Base-by-base conservation (phyloP, 2,329 filamentous ascomycete genomes). In the Penicillium sp. region DNA sequence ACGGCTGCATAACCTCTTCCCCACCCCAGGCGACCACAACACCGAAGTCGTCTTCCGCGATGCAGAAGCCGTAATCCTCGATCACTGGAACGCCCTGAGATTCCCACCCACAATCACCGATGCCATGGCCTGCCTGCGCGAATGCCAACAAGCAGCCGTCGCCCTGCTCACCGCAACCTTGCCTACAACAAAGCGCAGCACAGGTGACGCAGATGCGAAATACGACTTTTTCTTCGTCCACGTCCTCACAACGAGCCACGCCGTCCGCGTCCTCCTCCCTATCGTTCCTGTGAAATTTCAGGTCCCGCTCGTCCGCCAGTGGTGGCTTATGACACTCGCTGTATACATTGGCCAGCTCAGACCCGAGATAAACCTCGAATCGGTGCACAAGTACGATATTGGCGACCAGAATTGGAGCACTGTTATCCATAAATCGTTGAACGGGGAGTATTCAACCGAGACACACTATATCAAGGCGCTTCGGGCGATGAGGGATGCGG, bases 41-140 rank as follows among this genome's bases (percentile, higher is more conserved):
- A 82, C 96, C 56, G 82, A 87, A 5, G 78, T 79, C 2, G 80
- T 97, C 7, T 89, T 97, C 64, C 78, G 85, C 41, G 81, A 90
- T 63, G 85, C 90, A 56, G 90, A 94, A 71, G 82, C 85, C 15
- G 83, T 88, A 0, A 81, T 97, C 17, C 77, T 97, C 50, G 90
- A 96, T 68, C 92, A 98, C 79, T 98, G 93, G 92, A 95, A 96
- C 67, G 89, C 90, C 3, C 97, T 93, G 93, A 82, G 84, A 9
- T 83, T 96, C 23, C 15, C 35, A 15, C 35, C 41, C 13, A 8
- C 26, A 17, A 48, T 13, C 78, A 83, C 8, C 35, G 84, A 93
- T 63, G 89, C 91, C 0, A 83, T 84, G n/a, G 83, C 85, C 66
- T 90, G 93, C 70, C 96, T 98, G 72, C 85, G 87, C 61, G 85